These are phyloP conservation scores for Sordariomycetes sp. DNA, from an alignment of 2,329 filamentous ascomycete species.

Conservation along the genomic window DNA sequence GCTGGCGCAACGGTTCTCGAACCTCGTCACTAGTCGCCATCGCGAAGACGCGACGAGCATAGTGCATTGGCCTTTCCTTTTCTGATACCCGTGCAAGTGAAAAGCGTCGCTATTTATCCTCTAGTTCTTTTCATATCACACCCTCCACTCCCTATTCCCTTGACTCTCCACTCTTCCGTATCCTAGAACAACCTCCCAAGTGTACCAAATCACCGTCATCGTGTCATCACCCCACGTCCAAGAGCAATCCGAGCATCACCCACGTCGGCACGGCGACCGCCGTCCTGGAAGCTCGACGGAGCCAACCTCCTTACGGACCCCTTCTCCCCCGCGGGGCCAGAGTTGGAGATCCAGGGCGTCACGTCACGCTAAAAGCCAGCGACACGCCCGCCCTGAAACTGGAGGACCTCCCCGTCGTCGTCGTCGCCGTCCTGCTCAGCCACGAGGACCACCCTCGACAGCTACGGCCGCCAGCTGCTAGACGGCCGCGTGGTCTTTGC, in stretches of 20 bases:
- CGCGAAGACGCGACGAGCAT: background rate
- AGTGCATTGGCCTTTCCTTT: background rate
- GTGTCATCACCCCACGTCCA: conserved; percentile 5
- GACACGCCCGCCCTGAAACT: conserved; percentile 21
- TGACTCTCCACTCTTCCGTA: background rate
- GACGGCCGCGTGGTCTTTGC: conserved; percentile 31
- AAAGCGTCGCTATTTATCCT: background rate
- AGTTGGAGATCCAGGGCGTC: conserved; percentile 15
- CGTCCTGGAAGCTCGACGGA: conserved; percentile 27
- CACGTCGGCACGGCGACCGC: conserved; percentile 34
- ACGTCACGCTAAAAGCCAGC: conserved; percentile 13
- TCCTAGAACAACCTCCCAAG: background rate
- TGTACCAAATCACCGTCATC: background rate
- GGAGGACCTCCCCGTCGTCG: conserved; percentile 25
- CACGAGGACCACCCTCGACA: conserved; percentile 37
- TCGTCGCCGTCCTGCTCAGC: conserved; percentile 33
- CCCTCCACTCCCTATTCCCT: background rate
- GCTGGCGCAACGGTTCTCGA: background rate
- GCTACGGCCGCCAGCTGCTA: conserved; percentile 27
- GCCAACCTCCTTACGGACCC: conserved; percentile 30
- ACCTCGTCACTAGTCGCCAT: background rate
- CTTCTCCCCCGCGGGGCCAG: conserved; percentile 24
- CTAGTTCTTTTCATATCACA: background rate
- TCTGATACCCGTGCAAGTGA: too few relatives aligned
- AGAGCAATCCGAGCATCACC: conserved; percentile 19